Evolutionary conservation across 78 protist species (phyloP).

Genomic region (Dictyostelium brefeldianum): DNA sequence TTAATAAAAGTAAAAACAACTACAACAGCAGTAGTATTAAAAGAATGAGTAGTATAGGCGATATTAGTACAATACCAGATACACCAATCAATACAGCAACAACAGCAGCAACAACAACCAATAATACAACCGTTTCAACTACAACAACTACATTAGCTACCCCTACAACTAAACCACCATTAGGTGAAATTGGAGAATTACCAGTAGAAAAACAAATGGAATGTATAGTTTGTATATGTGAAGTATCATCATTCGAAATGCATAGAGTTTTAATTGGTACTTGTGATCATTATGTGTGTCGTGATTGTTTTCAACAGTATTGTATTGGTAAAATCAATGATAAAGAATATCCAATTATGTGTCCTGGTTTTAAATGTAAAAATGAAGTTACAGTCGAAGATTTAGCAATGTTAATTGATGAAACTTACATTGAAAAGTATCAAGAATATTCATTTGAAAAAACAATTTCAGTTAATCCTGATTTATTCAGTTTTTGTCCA

Average conservation of each 20-base stretch:
- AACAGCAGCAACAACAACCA: conserved; percentile 14
- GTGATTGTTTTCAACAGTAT: conserved; percentile 47
- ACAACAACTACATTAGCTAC: neutral
- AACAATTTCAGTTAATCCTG: conserved; percentile 32
- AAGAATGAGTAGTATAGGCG: too few relatives aligned
- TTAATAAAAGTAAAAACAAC: neutral
- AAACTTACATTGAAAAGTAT: conserved; percentile 1
- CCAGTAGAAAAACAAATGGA: conserved; percentile 11
- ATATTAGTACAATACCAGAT: neutral
- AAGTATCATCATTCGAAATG: conserved; percentile 17
- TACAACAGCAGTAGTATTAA: neutral
- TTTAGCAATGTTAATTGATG: conserved; percentile 20
- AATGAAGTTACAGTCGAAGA: conserved; percentile 22
- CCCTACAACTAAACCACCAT: neutral
- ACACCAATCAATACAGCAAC: neutral
- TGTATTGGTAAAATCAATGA: conserved; percentile 49
- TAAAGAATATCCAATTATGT: conserved; percentile 44
- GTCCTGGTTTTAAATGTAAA: conserved; percentile 50
- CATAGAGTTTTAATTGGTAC: neutral
- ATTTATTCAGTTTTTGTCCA: conserved; percentile 44
- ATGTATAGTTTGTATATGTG: conserved; percentile 47
- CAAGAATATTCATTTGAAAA: conserved; percentile 35
- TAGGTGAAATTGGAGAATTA: neutral
- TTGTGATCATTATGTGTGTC: conserved; percentile 24
- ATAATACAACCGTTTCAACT: neutral